A percentile compares a stretch with the other conserved stretches of the same genome.
Evolutionary conservation across 306 rosid species (phyloP).

Genomic region (Lablab purpureus): DNA sequence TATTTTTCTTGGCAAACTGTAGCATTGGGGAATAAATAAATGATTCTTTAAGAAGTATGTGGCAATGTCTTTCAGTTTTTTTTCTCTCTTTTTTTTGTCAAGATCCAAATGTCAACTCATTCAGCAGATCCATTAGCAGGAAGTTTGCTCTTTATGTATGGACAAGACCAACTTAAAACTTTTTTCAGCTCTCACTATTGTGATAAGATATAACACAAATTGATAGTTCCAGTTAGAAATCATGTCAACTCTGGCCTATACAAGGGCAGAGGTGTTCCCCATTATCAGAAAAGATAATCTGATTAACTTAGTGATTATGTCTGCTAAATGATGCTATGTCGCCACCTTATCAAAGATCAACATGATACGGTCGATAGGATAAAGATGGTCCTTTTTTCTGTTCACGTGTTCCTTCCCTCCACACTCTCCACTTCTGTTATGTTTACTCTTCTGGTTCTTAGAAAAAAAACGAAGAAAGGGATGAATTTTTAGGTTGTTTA

Average conservation of each 20-base stretch:
- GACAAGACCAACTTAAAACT: slow-evolving; percentile 29
- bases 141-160: slow-evolving; percentile 32
- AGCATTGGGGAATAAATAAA: not conserved
- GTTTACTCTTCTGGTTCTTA: not conserved
- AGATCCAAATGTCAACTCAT: slow-evolving; percentile 44
- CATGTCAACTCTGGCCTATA: slow-evolving; percentile 35
- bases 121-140: slow-evolving; percentile 4
- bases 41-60: slow-evolving; percentile 5
- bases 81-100: not conserved
- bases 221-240: slow-evolving; percentile 31
- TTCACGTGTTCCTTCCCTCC: not conserved
- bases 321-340: not conserved
- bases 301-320: not conserved
- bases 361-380: not conserved
- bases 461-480: too few species aligned
- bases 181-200: slow-evolving; percentile 1
- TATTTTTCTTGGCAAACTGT: not conserved
- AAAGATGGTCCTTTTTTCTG: not conserved
- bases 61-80: not conserved
- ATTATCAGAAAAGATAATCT: not conserved
- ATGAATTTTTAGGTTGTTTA: too few species aligned
- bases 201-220: slow-evolving; percentile 38
- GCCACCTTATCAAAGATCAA: not conserved
- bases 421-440: not conserved
- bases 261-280: slow-evolving; percentile 19